phyloP scores from a whole-genome alignment of 208 protist species.

The Wallacemonas sp. region DNA sequence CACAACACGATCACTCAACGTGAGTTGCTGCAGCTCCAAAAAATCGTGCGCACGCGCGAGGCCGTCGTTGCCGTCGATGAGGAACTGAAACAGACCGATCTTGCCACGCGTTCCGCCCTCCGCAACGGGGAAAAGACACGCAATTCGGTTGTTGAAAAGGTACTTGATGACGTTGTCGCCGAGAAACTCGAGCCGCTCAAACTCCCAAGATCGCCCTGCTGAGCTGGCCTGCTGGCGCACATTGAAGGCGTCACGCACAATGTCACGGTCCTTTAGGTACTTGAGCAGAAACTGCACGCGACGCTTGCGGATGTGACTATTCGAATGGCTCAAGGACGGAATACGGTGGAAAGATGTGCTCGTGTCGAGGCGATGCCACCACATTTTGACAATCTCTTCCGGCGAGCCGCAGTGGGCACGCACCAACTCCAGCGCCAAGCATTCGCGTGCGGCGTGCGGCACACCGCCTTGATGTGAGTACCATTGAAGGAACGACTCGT shows the following conservation, averaged over 20 bases:
- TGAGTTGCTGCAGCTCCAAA: slow-evolving; percentile 75
- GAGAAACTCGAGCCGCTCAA: slow-evolving; percentile 87
- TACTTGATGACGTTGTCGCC: slow-evolving; percentile 91
- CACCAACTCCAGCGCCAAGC: slow-evolving; percentile 77
- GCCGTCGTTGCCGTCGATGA: slow-evolving; percentile 90
- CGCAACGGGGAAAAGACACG: slow-evolving; percentile 60
- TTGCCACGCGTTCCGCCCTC: slow-evolving; percentile 72
- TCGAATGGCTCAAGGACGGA: slow-evolving; percentile 62
- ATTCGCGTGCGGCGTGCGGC: slow-evolving; percentile 73
- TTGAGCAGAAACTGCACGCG: slow-evolving; percentile 78
- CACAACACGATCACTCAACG: slow-evolving; percentile 70
- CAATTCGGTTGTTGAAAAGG: slow-evolving; percentile 73
- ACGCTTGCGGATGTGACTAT: slow-evolving; percentile 68
- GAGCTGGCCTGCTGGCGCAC: slow-evolving; percentile 31
- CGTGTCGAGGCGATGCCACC: slow-evolving; percentile 63
- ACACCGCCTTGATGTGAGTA: slow-evolving; percentile 59
- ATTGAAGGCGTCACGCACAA: slow-evolving; percentile 77
- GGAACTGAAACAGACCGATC: slow-evolving; percentile 77
- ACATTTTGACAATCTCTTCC: slow-evolving; percentile 72
- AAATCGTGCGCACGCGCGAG: slow-evolving; percentile 83
- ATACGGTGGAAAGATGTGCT: slow-evolving; percentile 59
- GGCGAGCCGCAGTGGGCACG: slow-evolving; percentile 80
- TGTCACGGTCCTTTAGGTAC: slow-evolving; percentile 70
- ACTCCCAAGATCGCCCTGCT: slow-evolving; percentile 80
- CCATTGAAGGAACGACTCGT: slow-evolving; percentile 82